Evolutionary conservation across 208 protist genomes (phyloP), one percentile per base, ranked within the genome.

Genomic region (Acanthamoeba healyi): DNA sequence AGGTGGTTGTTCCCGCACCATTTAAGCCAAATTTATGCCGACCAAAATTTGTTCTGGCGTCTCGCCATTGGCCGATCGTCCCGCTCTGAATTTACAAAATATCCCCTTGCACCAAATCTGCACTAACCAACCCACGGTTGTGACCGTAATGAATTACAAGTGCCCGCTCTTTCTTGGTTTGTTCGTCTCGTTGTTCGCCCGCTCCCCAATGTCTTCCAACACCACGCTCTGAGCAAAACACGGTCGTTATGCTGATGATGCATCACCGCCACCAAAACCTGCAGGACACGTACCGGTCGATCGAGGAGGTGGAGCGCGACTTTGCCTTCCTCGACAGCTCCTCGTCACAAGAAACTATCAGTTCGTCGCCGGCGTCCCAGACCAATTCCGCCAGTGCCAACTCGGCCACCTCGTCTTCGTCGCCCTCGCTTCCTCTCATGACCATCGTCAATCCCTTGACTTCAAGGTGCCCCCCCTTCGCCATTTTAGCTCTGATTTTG

Each of bases 251-350:
- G 54, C 54, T 61, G 54, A 61, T 22, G 54, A n/a, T n/a, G 19
- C 54, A 58, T 19, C 17, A 58, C 49, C 14, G 26, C 17, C 51
- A 58, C 3, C 51, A 58, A 12, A 7, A 14, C 34, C 19, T 32
- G 36, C 77, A 86, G 77, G 77, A 86, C 44, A 26, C 77, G 12
- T 86, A 86, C 44, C 3, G 77, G 24, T 86, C 77, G 12, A 86
- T 86, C 38, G 77, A 86, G 36, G 77, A 86, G 38, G 77, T 86
- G 44, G 77, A 86, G 77, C 77, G 77, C 22, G 77, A 86, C 77
- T 86, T 86, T 58, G 77, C 77, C 44, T 86, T 86, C 34, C 77
- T 86, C 5, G 77, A 86, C 26, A 58, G 77, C 77, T 86, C 77
- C 1, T 86, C 77, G 4, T 86, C 77, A 6, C 22, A n/a, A 3